Conservation (phyloP, 2,329 filamentous ascomycete genomes). For the Acarospora socialis region DNA sequence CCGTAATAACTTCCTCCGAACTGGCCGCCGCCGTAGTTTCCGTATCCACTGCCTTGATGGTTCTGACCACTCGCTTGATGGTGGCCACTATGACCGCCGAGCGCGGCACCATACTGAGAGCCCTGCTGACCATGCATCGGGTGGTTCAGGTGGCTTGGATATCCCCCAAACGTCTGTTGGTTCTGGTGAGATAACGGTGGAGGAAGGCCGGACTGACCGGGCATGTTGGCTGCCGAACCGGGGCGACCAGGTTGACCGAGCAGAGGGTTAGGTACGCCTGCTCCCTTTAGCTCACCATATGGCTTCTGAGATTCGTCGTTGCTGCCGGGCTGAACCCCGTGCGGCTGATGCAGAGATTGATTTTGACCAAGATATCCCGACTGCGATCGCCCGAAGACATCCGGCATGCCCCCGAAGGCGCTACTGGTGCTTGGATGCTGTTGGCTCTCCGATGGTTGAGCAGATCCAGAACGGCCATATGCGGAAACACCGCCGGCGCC, state of each 20-base stretch:
- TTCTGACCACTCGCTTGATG: conserved; percentile 27
- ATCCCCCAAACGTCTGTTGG: conserved; percentile 43
- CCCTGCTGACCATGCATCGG: conserved; percentile 25
- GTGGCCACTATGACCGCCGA: conserved; percentile 29
- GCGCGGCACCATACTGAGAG: conserved; percentile 37
- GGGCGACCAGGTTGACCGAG: conserved; percentile 46
- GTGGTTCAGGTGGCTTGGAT: conserved; percentile 38
- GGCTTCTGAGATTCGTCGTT: conserved; percentile 43
- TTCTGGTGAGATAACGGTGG: conserved; percentile 36
- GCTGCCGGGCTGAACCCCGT: conserved; percentile 32
- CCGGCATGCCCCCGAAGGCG: conserved; percentile 40
- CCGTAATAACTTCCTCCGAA: conserved; percentile 30
- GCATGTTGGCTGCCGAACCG: conserved; percentile 44
- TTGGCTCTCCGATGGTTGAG: conserved; percentile 40
- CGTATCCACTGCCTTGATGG: conserved; percentile 27
- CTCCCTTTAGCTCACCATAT: conserved; percentile 38
- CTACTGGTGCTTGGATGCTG: conserved; percentile 29
- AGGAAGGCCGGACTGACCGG: conserved; percentile 37
- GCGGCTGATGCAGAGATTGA: conserved; percentile 37
- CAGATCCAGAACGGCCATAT: conserved; percentile 45
- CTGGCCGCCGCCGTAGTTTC: conserved; percentile 26
- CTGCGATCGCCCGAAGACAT: conserved; percentile 45
- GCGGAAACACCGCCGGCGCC: conserved; percentile 39
- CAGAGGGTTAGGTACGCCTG: conserved; percentile 44
- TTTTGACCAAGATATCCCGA: conserved; percentile 39